Base-by-base conservation (phyloP, 441 rosid genomes). In the Cnidoscolus chayamansa region DNA sequence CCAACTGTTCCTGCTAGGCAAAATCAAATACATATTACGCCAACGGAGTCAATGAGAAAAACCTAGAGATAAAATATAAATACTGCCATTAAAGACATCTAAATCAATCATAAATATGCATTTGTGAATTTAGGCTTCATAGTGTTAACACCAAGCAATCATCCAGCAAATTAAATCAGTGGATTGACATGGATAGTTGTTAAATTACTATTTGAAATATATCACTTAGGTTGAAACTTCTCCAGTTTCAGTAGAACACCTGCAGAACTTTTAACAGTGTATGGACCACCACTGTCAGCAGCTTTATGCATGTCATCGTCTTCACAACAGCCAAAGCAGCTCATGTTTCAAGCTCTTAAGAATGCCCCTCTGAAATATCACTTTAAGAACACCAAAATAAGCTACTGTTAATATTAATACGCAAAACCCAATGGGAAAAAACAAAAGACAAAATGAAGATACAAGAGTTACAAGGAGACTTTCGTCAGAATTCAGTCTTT, bases 281-380 rank as follows among this genome's bases (percentile, higher is more conserved):
- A 81, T 4, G 84, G 83, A 37, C 88, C 92, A 66, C 90, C 94
- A 81, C 50, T 78, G 56, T 94, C 96, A 58, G 94, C 83, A 67
- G 86, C 80, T 82, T 86, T 90, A 59, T 85, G 90, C 81, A 83
- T 72, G 67, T 89, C 95, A 84, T 87, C 96, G 53, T 89, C 98
- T 64, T 75, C 86, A 57, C 97, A 94, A 76, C 98, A 92, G 71
- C 90, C 70, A 67, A 94, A 94, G 83, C 97, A 92, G 66, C 97
- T 80, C 97, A 94, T 94, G 78, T 49, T 79, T 84, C 74, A 72
- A 78, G 68, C 79, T 59, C 25, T 63, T 64, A 25, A 60, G 50
- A 74, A 65, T 47, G 12, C 30, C 70, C 20, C 70, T 70, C 74
- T 60, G 63, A n/a, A 67, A n/a, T 25, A 25, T 25, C 40, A 35